Evolutionary conservation across 2,329 filamentous ascomycete genomes (phyloP).

Genomic region (Fusarium albidum): DNA sequence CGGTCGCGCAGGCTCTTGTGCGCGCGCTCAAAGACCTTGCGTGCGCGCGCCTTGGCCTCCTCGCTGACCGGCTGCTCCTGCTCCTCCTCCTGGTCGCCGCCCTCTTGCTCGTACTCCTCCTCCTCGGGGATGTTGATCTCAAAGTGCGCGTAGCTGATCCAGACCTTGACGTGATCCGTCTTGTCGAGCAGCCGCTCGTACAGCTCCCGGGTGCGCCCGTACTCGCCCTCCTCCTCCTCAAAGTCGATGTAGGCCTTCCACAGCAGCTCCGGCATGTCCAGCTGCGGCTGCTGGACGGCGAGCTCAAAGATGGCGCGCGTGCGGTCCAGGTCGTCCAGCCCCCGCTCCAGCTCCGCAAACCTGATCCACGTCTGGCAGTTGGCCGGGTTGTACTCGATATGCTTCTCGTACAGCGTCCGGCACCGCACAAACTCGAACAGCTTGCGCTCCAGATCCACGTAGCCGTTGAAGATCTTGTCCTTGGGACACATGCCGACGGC

Average conservation of each 20-base stretch:
- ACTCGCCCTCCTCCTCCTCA: slow-evolving; percentile 94
- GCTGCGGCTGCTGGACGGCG: slow-evolving; percentile 78
- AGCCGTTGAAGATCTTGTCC: slow-evolving; percentile 92
- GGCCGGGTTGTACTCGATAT: slow-evolving; percentile 88
- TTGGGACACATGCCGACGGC: slow-evolving; percentile 96
- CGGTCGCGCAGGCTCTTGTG: slow-evolving; percentile 88
- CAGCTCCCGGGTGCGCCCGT: slow-evolving; percentile 79
- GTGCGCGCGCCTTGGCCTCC: slow-evolving; percentile 81
- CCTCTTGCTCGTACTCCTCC: slow-evolving; percentile 63
- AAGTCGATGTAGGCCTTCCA: slow-evolving; percentile 99
- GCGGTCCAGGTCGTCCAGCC: slow-evolving; percentile 87
- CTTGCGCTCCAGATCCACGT: slow-evolving; percentile 91
- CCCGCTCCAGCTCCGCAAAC: slow-evolving; percentile 92
- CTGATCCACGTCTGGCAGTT: slow-evolving; percentile 97
- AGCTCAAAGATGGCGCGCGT: slow-evolving; percentile 92
- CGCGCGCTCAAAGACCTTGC: slow-evolving; percentile 84
- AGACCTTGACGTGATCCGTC: slow-evolving; percentile 99
- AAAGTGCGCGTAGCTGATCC: slow-evolving; percentile 98
- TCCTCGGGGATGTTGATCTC: slow-evolving; percentile 92
- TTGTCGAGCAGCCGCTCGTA: slow-evolving; percentile 93
- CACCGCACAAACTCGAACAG: slow-evolving; percentile 94
- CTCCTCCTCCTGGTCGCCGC: slow-evolving; percentile 65
- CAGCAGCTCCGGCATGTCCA: slow-evolving; percentile 97
- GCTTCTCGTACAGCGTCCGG: slow-evolving; percentile 91
- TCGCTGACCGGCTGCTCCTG: slow-evolving; percentile 77